phyloP scores from a whole-genome alignment of 495 filamentous ascomycete species.

The Tuber borchii region DNA sequence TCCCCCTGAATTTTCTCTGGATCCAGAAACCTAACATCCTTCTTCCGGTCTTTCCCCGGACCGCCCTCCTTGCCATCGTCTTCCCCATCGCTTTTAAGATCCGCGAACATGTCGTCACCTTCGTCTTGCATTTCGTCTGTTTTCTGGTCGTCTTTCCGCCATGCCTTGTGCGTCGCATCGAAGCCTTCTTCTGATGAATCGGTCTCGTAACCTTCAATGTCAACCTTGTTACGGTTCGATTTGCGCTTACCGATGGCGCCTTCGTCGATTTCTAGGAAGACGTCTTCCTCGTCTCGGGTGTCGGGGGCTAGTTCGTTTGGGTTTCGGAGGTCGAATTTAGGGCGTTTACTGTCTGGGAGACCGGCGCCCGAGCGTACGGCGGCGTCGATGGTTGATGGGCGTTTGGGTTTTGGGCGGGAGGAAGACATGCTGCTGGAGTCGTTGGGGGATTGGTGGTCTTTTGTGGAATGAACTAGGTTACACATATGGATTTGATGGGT shows the following conservation, averaged over 20 bases:
- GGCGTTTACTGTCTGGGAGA: slow-evolving; percentile 56
- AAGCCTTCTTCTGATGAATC: slow-evolving; percentile 92
- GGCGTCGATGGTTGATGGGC: slow-evolving; percentile 63
- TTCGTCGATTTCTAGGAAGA: slow-evolving; percentile 81
- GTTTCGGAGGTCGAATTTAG: slow-evolving; percentile 91
- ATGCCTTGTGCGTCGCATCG: slow-evolving; percentile 48
- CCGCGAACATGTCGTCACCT: slow-evolving; percentile 88
- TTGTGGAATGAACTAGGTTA: neutral
- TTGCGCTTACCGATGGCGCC: slow-evolving; percentile 73
- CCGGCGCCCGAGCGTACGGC: slow-evolving; percentile 56
- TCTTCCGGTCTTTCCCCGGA: slow-evolving; percentile 50
- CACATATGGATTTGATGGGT: neutral
- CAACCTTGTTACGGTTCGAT: slow-evolving; percentile 83
- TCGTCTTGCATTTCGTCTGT: slow-evolving; percentile 50
- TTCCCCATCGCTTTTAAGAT: slow-evolving; percentile 57
- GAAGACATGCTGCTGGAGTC: slow-evolving; percentile 52
- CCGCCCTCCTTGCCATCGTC: slow-evolving; percentile 49
- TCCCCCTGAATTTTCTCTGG: slow-evolving; percentile 79
- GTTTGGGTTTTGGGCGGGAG: slow-evolving; percentile 71
- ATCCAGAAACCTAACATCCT: slow-evolving; percentile 69
- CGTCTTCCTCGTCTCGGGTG: slow-evolving; percentile 54
- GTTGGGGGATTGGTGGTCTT: neutral
- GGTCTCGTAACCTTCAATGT: slow-evolving; percentile 92
- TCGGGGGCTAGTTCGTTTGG: slow-evolving; percentile 77
- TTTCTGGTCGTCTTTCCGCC: slow-evolving; percentile 49